phyloP scores from a whole-genome alignment of 1,284 basidiomycete species.

The Neonothopanus nambi region DNA sequence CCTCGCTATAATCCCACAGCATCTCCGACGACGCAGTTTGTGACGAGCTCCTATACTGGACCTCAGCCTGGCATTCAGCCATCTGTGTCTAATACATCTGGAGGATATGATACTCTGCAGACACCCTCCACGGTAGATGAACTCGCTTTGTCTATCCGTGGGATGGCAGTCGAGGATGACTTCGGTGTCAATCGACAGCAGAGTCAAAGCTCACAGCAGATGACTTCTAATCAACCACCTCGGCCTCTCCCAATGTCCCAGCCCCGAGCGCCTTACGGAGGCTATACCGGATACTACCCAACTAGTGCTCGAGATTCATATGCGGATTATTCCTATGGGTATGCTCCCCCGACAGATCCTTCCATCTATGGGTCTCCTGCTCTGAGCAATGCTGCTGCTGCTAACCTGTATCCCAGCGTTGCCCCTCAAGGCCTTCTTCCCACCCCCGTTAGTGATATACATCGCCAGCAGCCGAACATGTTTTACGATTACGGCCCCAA shows the following conservation, averaged over 20 bases:
- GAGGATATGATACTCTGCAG: slow-evolving; percentile 44
- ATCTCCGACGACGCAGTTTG: slow-evolving; percentile 9
- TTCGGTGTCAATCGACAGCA: slow-evolving; percentile 34
- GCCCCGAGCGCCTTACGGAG: slow-evolving; percentile 47
- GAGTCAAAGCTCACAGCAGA: slow-evolving; percentile 17
- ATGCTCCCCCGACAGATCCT: slow-evolving; percentile 43
- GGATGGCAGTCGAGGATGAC: slow-evolving; percentile 71
- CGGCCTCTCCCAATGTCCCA: slow-evolving; percentile 40
- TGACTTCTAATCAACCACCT: slow-evolving; percentile 5
- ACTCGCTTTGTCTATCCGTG: slow-evolving; percentile 56
- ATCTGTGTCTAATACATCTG: slow-evolving; percentile 30
- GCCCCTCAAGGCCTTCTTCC: slow-evolving; percentile 46
- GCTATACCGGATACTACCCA: slow-evolving; percentile 58
- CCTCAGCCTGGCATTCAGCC: slow-evolving; percentile 3
- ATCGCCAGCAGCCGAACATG: slow-evolving; percentile 50
- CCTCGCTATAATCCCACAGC: slow-evolving; percentile 39
- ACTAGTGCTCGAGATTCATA: slow-evolving; percentile 46
- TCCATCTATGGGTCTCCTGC: slow-evolving; percentile 48
- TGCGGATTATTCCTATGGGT: slow-evolving; percentile 51
- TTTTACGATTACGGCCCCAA: slow-evolving; percentile 62
- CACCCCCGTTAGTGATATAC: slow-evolving; percentile 42
- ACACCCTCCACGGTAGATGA: slow-evolving; percentile 53
- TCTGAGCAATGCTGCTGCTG: slow-evolving; percentile 41
- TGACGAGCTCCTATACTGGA: slow-evolving; percentile 5
- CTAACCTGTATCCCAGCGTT: slow-evolving; percentile 48